These are phyloP conservation scores for Monilinia fructicola DNA, from an alignment of 2,329 filamentous ascomycete species.

Conservation along the genomic window DNA sequence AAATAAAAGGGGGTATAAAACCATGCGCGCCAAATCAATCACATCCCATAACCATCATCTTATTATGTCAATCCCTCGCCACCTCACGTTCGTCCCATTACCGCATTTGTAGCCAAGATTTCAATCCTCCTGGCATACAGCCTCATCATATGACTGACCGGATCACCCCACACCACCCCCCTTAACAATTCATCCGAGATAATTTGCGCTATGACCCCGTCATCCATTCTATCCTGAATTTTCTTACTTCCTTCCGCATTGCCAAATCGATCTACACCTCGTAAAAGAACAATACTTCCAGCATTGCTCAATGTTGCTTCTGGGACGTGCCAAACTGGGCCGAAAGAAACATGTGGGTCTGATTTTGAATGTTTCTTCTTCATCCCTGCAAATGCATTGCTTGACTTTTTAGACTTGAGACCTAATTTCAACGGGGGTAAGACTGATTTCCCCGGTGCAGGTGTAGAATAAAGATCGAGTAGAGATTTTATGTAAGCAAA, in stretches of 20 bases:
- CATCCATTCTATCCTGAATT: slow-evolving; percentile 51
- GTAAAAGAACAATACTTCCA: slow-evolving; percentile 66
- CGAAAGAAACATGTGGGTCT: slow-evolving; percentile 31
- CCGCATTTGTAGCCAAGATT: slow-evolving; percentile 66
- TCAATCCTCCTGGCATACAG: slow-evolving; percentile 74
- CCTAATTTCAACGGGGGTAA: slow-evolving; percentile 27
- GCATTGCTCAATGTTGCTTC: slow-evolving; percentile 66
- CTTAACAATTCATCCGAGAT: slow-evolving; percentile 67
- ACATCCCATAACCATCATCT: no score
- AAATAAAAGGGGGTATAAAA: slow-evolving; percentile 15
- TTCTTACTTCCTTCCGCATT: slow-evolving; percentile 44
- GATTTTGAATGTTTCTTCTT: slow-evolving; percentile 34
- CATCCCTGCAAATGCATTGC: slow-evolving; percentile 27
- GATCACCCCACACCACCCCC: slow-evolving; percentile 76
- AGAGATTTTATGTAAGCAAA: slow-evolving; percentile 72
- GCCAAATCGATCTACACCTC: slow-evolving; percentile 48
- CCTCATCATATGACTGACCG: slow-evolving; percentile 76
- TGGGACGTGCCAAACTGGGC: slow-evolving; percentile 64
- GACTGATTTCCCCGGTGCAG: slow-evolving; percentile 40
- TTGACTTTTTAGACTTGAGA: slow-evolving; percentile 29
- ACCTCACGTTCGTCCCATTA: slow-evolving; percentile 46
- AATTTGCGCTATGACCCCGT: slow-evolving; percentile 67
- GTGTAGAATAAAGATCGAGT: slow-evolving; percentile 66
- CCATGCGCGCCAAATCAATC: background rate
- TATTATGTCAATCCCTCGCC: no score